Evolutionary conservation across 371 early-diverging fungal genomes (phyloP), one percentile per base, ranked within the genome.

Genomic region (Blyttiomyces sp.): DNA sequence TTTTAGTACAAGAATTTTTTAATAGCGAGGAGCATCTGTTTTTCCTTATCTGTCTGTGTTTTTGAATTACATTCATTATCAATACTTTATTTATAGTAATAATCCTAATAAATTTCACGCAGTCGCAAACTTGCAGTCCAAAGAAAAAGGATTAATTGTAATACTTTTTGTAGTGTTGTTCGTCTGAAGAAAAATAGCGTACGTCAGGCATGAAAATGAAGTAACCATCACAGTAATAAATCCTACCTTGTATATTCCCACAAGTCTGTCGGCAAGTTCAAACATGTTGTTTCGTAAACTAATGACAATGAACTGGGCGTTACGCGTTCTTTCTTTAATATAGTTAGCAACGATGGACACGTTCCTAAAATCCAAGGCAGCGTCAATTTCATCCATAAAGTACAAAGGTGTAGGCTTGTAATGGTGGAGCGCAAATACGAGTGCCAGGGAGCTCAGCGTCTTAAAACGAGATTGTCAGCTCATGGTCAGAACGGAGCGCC

Each of bases 351-450:
- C 93, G 71, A 99, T 95, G 30, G 96, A 94, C 7, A 99, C 99
- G 75, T 99, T 99, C 60, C 98, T 88, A 79, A 97, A 99, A 74
- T 99, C 99, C 42, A 99, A 80, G 1, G 99, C 99, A 0, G 99
- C 99, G 74, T 99, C 99, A 66, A 99, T 99, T 76, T 99, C 99
- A 79, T 99, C 99, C 99, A 99, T 99, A 21, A 99, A 94, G 76
- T 99, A 99, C 23, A 99, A 80, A 16, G 99, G 98, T 9, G 98
- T 98, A 2, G 99, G 99, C 65, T 95, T 96, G 84, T 89, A 99
- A 72, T 94, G 96, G 73, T 99, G 99, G 48, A 99, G 83, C 0
- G 99, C 99, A 85, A 99, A 99, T 13, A 99, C 98, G 34, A 99
- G 84, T 1, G 99, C 96, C 34, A 99, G 81, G 19, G 98, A 98